Base-by-base conservation (phyloP, 2,329 filamentous ascomycete species). In the Samsoniella hepiali region DNA sequence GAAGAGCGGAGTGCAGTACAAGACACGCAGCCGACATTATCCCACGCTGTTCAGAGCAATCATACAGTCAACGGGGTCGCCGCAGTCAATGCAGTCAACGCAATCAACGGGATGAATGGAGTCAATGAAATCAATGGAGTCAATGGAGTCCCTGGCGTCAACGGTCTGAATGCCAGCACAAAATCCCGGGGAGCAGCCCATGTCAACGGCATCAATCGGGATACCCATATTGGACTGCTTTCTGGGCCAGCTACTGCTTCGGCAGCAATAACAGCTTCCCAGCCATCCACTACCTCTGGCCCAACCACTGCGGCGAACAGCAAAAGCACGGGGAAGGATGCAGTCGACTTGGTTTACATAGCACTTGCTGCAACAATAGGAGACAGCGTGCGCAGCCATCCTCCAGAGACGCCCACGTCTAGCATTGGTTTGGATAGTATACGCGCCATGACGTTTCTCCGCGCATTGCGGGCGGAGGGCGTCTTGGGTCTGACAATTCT, bases 401-500 rank as follows among this genome's bases (percentile, higher is more conserved):
- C 9, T 17, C 54, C 10, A n/a, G 54, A 57, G 40, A 57, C 54
- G 7, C 38, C 17, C 4, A 57, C 38, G 17, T 57, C 54, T 22
- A 45, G 27, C 29, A 57, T 45, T 45, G 54, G 54, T 15, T n/a
- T 57, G 54, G 54, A 57, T n/a, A 57, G 54, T 38, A 57, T 57
- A 31, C 54, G 54, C 29, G 54, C 54, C 54, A 57, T 57, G 54
- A 57, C 54, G 8, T n/a, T 57, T 44, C 54, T 57, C 27, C 54
- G 54, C 15, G 22, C 29, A 7, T 27, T 44, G 47, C 11, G 47
- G 22, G 38, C 38, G 4, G n/a, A 54, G 22, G 47, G 47, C 7
- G 29, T 61, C 49, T 22, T 17, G 7, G 36, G 47, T 34, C 13
- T 51, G 27, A 44, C 40, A 7, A 61, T 53, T 5, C 27, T 61